phyloP scores from a whole-genome alignment of 2,329 filamentous ascomycete species.

The Raffaelea deltoideospora region DNA sequence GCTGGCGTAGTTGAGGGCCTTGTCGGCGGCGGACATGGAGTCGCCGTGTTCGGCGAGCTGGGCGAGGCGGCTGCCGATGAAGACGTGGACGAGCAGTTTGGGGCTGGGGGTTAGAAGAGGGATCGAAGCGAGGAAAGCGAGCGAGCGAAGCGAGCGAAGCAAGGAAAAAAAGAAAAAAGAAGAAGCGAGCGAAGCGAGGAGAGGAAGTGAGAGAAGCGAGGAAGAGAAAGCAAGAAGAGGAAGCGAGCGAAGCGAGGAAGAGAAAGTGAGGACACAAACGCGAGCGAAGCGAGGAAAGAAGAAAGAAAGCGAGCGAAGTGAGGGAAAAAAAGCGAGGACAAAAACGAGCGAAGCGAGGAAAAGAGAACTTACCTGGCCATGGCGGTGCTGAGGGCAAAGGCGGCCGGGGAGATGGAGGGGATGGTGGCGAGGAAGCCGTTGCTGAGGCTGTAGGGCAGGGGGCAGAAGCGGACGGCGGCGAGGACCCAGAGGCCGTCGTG shows the following conservation, averaged over 20 bases:
- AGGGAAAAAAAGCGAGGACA: background rate
- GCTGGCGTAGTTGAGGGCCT: constrained; percentile 68
- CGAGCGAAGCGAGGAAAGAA: background rate
- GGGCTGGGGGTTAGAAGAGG: constrained; percentile 30
- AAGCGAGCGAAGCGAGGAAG: background rate
- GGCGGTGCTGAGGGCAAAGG: constrained; percentile 70
- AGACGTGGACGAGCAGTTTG: constrained; percentile 82
- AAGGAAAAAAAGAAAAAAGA: background rate
- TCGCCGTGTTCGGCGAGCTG: constrained; percentile 70
- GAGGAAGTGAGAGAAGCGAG: background rate
- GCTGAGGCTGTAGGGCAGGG: constrained; percentile 79
- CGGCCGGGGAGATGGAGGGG: constrained; percentile 62
- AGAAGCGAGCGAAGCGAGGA: background rate
- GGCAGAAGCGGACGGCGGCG: constrained; percentile 83
- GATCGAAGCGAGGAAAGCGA: background rate
- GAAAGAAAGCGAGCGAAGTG: background rate
- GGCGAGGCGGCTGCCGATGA: constrained; percentile 75
- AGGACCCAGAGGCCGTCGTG: constrained; percentile 81
- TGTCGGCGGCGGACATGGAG: constrained; percentile 65
- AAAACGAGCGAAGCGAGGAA: background rate
- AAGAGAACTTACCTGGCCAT: constrained; percentile 39
- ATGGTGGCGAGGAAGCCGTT: constrained; percentile 94
- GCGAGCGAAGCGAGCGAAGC: background rate
- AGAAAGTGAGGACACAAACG: too few relatives aligned
- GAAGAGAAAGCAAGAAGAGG: background rate